phyloP scores from a whole-genome alignment of 1,139 yeast species.

The Blastobotrys illinoisensis region DNA sequence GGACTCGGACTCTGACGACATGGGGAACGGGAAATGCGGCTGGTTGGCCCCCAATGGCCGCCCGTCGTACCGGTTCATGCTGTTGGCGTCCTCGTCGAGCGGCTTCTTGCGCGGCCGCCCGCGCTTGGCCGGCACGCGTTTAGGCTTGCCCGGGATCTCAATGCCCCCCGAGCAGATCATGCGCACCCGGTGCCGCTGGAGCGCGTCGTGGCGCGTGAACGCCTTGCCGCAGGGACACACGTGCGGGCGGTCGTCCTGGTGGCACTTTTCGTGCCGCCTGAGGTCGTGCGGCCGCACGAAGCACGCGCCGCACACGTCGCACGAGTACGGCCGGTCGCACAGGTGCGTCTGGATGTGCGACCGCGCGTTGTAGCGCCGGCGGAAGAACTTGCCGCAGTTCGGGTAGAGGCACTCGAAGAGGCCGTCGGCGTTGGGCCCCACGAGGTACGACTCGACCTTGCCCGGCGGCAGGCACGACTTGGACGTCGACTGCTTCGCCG shows the following conservation, averaged over 20 bases:
- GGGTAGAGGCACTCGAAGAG: conserved; percentile 68
- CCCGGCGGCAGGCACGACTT: conserved; percentile 82
- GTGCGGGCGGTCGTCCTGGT: conserved; percentile 61
- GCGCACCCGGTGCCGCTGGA: conserved; percentile 72
- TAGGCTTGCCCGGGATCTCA: conserved; percentile 34
- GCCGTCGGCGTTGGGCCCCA: conserved; percentile 66
- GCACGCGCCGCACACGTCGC: conserved; percentile 54
- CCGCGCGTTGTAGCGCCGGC: conserved; percentile 87
- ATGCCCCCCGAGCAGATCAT: conserved; percentile 74
- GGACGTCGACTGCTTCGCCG: conserved; percentile 27
- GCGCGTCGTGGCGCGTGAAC: conserved; percentile 84
- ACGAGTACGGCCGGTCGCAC: conserved; percentile 80
- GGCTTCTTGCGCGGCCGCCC: conserved; percentile 29
- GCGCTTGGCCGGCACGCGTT: conserved; percentile 28
- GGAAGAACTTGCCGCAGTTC: conserved; percentile 77
- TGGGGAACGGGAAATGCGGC: background rate
- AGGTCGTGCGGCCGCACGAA: conserved; percentile 91
- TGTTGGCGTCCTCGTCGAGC: conserved; percentile 6
- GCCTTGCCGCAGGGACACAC: conserved; percentile 89
- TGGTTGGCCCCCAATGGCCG: background rate
- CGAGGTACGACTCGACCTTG: conserved; percentile 75
- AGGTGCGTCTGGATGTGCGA: conserved; percentile 97
- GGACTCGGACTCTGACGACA: conserved; percentile 19
- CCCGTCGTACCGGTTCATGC: background rate
- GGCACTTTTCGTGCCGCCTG: conserved; percentile 85